Conservation (phyloP, 768 basidiomycete genomes). For the Leucosporidium scottii region DNA sequence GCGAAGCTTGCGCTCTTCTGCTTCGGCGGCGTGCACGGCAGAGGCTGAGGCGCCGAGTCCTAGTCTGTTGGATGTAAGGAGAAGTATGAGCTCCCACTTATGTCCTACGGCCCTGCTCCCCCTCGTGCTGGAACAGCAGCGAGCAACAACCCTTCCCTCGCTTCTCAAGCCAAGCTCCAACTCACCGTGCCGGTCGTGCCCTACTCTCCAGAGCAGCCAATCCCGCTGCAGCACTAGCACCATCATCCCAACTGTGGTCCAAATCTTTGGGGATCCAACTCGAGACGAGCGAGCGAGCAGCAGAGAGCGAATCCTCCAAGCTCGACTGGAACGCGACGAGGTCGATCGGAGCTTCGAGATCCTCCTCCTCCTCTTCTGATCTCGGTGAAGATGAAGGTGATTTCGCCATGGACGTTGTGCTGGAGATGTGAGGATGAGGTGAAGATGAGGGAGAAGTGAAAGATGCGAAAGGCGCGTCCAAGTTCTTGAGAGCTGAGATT, state of each 20-base stretch:
- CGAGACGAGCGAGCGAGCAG: slow-evolving; percentile 6
- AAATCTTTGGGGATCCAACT: slow-evolving; percentile 14
- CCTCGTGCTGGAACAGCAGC: neutral
- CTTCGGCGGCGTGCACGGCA: slow-evolving; percentile 13
- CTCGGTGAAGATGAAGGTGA: too few species aligned
- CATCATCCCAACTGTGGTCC: neutral
- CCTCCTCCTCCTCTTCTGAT: neutral
- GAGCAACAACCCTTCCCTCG: neutral
- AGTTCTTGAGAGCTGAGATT: too few species aligned
- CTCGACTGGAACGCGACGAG: slow-evolving; percentile 11
- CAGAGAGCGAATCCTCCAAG: slow-evolving; percentile 16
- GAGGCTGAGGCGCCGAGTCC: slow-evolving; percentile 24
- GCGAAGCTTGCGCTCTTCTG: slow-evolving; percentile 20
- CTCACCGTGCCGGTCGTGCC: slow-evolving; percentile 18
- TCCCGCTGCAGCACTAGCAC: neutral
- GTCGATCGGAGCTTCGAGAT: neutral
- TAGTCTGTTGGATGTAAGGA: neutral
- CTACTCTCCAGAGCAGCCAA: slow-evolving; percentile 11
- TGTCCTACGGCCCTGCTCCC: too few species aligned
- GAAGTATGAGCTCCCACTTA: too few species aligned
- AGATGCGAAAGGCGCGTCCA: too few species aligned
- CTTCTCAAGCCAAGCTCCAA: neutral
- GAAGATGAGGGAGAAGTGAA: too few species aligned
- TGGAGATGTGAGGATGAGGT: too few species aligned
- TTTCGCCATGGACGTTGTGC: too few species aligned